Base-by-base conservation (phyloP, 2,329 filamentous ascomycete genomes). In the Calonectria crousiana region DNA sequence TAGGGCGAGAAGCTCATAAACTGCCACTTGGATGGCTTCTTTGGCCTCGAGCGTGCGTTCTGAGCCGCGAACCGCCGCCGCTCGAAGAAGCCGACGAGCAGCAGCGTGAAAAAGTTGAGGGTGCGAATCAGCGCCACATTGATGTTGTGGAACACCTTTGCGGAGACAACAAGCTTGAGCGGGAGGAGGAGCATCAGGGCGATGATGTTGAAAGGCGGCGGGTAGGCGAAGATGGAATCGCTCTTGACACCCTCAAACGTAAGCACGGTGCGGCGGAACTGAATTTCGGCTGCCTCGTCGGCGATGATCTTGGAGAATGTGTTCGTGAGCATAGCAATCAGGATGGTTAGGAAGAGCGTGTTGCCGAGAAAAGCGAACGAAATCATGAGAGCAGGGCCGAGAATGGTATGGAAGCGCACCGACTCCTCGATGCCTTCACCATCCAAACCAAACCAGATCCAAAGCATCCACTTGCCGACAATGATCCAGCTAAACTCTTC, bases 401-500 rank as follows among this genome's bases (percentile, higher is more conserved):
- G 88, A 30, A 93, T 84, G 82, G 90, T 87, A 81, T 95, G 92
- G 83, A 95, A 93, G 58, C 92, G 89, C 11, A 84, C 84, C 3
- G 86, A 86, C 73, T 87, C 85, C 72, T 89, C 86, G 58, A 90
- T 89, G 14, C 88, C 88, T 6, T 88, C 89, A 28, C 88, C 93
- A 74, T 95, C 93, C 1, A 95, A 89, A 1, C 93, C 93, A 78
- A 95, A 95, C 93, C 93, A 95, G 78, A 95, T 93, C 92, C 92
- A 95, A 3, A 95, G 87, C 89, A 95, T 93, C 93, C 93, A 95
- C 83, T 94, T 94, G 38, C 90, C 90, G 65, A 95, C 93, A 0
- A 92, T 93, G 36, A 84, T 82, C 85, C 86, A 87, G 47, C 80
- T 81, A 2, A 84, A 83, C 28, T 81, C 76, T 73, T 84, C 73